Evolutionary conservation across 768 basidiomycete species (phyloP).

Genomic region (Wakefieldia striispora): DNA sequence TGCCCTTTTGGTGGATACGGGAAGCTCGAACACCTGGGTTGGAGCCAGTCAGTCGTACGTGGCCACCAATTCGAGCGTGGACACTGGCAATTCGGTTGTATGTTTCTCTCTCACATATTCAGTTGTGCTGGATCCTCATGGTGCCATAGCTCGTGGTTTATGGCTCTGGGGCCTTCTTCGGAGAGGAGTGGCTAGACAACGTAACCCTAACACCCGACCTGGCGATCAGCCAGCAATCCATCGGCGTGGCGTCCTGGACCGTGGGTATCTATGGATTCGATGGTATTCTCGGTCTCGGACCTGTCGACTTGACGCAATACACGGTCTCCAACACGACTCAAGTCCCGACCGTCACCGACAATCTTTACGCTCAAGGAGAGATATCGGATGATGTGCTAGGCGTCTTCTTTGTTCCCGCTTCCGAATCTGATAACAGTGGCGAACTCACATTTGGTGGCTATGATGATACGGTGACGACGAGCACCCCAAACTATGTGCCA

Average conservation of each 20-base stretch:
- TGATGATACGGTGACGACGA: conserved; percentile 13
- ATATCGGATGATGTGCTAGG: conserved; percentile 31
- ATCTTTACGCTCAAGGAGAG: conserved; percentile 28
- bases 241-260: conserved; percentile 33
- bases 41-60: conserved; percentile 21
- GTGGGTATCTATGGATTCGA: conserved; percentile 33
- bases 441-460: conserved; percentile 30
- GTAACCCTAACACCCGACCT: conserved; percentile 8
- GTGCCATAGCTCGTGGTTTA: not conserved
- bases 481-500: conserved; percentile 19
- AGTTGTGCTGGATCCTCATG: conserved; percentile 5
- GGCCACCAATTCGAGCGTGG: conserved; percentile 12
- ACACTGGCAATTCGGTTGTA: conserved; percentile 21
- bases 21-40: conserved; percentile 33
- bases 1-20: conserved; percentile 30
- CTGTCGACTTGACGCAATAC: conserved; percentile 30
- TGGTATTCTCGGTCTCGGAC: conserved; percentile 40
- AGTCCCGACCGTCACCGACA: conserved; percentile 37
- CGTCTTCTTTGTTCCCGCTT: conserved; percentile 32
- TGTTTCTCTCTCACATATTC: not conserved
- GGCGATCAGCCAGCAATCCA: conserved; percentile 28
- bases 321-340: conserved; percentile 9
- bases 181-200: conserved; percentile 19
- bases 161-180: conserved; percentile 4
- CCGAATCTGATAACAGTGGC: conserved; percentile 19